Evolutionary conservation across 495 filamentous ascomycete genomes (phyloP).

Genomic region (Neurospora sp.): DNA sequence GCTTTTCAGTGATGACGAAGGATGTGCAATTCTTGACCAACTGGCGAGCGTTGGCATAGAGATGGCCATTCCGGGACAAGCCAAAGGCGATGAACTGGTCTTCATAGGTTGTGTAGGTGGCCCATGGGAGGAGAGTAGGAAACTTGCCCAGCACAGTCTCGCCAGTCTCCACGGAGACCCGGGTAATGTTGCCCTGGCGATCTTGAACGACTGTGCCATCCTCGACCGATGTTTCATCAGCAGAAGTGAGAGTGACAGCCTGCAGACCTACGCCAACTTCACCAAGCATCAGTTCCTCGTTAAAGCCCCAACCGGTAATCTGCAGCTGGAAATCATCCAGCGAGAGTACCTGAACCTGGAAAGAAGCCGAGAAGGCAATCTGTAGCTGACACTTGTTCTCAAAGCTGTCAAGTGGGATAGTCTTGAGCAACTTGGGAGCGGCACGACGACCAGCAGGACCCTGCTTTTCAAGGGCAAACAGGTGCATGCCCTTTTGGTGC

Average conservation of each 20-base stretch:
- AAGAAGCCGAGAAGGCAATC: conserved; percentile 13
- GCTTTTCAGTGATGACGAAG: conserved; percentile 67
- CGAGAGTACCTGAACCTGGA: conserved; percentile 16
- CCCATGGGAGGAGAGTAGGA: conserved; percentile 42
- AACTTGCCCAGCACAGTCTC: conserved; percentile 13
- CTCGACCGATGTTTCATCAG: background rate
- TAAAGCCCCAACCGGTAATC: conserved; percentile 12
- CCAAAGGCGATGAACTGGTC: conserved; percentile 43
- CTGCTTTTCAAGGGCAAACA: conserved; percentile 56
- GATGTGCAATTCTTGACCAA: conserved; percentile 84
- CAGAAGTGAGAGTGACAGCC: conserved; percentile 10
- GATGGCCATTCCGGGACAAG: conserved; percentile 59
- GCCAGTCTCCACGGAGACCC: background rate
- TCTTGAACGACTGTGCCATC: conserved; percentile 27
- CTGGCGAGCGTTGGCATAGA: conserved; percentile 66
- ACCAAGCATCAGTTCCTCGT: conserved; percentile 9
- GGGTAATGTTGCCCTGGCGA: conserved; percentile 23
- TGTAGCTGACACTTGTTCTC: conserved; percentile 10
- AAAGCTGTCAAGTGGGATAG: background rate
- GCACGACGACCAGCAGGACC: conserved; percentile 18
- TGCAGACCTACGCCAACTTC: conserved; percentile 6
- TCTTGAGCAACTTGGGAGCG: conserved; percentile 20
- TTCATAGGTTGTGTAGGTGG: conserved; percentile 32
- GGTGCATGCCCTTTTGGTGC: conserved; percentile 48
- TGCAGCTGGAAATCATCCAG: conserved; percentile 10